A percentile compares a stretch with the other conserved stretches of the same genome.
These are phyloP conservation scores for Neostapfia colusana DNA, from an alignment of 176 grass and related monocot genomes.

Conservation along the genomic window DNA sequence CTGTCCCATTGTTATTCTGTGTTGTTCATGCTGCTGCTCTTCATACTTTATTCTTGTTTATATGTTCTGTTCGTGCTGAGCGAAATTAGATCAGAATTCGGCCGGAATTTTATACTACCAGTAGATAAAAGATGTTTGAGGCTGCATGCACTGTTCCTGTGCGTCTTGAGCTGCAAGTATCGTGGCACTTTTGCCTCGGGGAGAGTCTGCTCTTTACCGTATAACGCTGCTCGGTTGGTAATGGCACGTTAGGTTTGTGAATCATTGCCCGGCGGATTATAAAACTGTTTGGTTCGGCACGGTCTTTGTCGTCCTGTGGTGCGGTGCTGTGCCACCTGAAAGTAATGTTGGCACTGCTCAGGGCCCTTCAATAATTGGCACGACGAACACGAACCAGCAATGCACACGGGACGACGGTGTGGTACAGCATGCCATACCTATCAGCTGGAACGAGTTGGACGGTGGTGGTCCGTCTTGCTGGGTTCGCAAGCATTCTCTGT, in stretches of 20 bases:
- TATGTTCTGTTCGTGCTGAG: not conserved
- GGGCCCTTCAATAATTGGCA: constrained; percentile 11
- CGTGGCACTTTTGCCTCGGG: not conserved
- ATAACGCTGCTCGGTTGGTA: not conserved
- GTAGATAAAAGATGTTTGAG: not conserved
- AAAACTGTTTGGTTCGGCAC: not conserved
- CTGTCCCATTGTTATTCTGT: not conserved
- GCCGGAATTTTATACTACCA: too few relatives aligned
- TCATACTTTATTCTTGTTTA: not conserved
- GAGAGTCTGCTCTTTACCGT: not conserved
- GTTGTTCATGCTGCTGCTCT: not conserved
- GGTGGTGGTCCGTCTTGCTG: not conserved
- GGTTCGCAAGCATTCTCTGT: constrained; percentile 22
- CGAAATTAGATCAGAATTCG: not conserved
- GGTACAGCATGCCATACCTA: not conserved
- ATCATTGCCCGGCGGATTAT: not conserved
- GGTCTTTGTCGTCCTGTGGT: not conserved
- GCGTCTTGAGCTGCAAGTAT: not conserved
- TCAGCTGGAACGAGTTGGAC: not conserved
- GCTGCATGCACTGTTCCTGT: not conserved
- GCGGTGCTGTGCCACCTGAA: constrained; percentile 20
- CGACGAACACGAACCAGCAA: not conserved
- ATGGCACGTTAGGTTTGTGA: not conserved
- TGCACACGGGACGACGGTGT: not conserved
- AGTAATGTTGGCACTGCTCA: not conserved